Evolutionary conservation across 805 yeast genomes (phyloP).

Genomic region (Schwanniomyces sp.): DNA sequence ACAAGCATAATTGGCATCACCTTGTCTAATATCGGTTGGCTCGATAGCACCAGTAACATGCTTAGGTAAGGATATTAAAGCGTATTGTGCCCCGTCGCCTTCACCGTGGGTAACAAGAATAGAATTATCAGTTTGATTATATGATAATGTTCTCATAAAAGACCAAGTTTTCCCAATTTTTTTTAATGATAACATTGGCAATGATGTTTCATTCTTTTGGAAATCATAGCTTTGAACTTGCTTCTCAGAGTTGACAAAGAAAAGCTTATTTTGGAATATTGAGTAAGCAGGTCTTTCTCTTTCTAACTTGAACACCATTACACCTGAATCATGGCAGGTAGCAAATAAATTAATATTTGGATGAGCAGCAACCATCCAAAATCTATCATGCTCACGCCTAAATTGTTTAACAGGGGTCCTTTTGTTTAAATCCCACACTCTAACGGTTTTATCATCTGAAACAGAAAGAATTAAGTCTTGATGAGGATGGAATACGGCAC

Average conservation of each 20-base stretch:
- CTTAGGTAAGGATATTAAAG: constrained; percentile 75
- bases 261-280: constrained; percentile 67
- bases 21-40: constrained; percentile 76
- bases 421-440: constrained; percentile 95
- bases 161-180: constrained; percentile 85
- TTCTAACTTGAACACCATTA: constrained; percentile 95
- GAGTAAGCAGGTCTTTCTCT: constrained; percentile 96
- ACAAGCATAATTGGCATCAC: constrained; percentile 80
- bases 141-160: constrained; percentile 79
- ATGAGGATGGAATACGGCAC: constrained; percentile 89
- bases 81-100: constrained; percentile 64
- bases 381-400: constrained; percentile 89
- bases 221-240: constrained; percentile 82
- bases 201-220: constrained; percentile 57
- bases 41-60: constrained; percentile 93
- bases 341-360: constrained; percentile 92
- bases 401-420: constrained; percentile 92
- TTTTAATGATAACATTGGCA: constrained; percentile 82
- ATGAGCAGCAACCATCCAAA: constrained; percentile 90
- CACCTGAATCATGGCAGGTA: constrained; percentile 95
- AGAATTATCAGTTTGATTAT: constrained; percentile 90
- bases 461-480: constrained; percentile 91
- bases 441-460: constrained; percentile 92
- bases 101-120: constrained; percentile 80
- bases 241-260: constrained; percentile 78